phyloP scores from a whole-genome alignment of 73 alveolate genomes.

The Tetrahymena malaccensis region DNA sequence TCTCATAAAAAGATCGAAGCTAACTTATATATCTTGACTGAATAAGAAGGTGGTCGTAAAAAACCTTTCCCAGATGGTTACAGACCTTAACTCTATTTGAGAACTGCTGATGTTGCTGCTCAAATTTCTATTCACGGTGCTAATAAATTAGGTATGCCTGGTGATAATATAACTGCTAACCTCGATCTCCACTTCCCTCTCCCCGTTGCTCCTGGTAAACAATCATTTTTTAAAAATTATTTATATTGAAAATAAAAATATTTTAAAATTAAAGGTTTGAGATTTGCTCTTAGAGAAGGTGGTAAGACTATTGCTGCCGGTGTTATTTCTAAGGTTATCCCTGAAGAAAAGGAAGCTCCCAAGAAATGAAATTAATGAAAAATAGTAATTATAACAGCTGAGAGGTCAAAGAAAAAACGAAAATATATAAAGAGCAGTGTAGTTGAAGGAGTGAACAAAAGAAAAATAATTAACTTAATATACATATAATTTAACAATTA shows the following conservation, averaged over 20 bases:
- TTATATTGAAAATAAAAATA: not conserved
- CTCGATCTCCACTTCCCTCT: conserved; percentile 65
- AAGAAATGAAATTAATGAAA: conserved; percentile 16
- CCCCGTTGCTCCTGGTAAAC: conserved; percentile 34
- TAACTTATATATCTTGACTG: conserved; percentile 74
- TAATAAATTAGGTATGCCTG: conserved; percentile 86
- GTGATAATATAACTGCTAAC: conserved; percentile 67
- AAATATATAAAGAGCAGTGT: not conserved
- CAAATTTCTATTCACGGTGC: conserved; percentile 53
- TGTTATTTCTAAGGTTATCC: conserved; percentile 55
- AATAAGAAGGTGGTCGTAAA: conserved; percentile 94
- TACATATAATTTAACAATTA: not conserved
- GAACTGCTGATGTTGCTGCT: conserved; percentile 85
- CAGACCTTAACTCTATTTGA: conserved; percentile 76
- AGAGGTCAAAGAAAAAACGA: not conserved
- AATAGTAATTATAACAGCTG: conserved; percentile 23
- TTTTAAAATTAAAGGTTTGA: conserved; percentile 38
- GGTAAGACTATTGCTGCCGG: conserved; percentile 84
- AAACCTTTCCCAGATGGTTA: conserved; percentile 91
- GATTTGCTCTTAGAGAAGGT: conserved; percentile 95
- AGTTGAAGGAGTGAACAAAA: not conserved
- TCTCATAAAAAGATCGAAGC: conserved; percentile 63
- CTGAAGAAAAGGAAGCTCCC: conserved; percentile 43
- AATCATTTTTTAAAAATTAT: not conserved
- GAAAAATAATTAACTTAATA: not conserved